These are phyloP conservation scores for Nakazawaea ernobii DNA, from an alignment of 805 yeast species.

Conservation along the genomic window DNA sequence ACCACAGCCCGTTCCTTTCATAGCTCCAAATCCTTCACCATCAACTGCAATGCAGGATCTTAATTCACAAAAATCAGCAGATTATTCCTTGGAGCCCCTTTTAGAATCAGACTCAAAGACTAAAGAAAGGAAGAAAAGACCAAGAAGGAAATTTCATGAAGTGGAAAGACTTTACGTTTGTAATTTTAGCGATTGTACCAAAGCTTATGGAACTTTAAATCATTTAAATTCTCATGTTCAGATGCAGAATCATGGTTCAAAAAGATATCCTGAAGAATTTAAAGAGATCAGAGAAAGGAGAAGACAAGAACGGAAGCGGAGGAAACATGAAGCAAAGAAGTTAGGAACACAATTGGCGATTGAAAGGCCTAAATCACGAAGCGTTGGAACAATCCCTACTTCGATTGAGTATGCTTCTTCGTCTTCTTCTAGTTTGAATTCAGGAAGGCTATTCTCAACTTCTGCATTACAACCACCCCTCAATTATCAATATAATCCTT, in stretches of 20 bases:
- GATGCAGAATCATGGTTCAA: constrained; percentile 48
- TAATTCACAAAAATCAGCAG: neutral
- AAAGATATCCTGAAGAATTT: constrained; percentile 51
- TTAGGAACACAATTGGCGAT: neutral
- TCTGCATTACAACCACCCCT: too few relatives aligned
- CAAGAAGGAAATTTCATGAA: constrained; percentile 48
- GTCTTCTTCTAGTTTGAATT: neutral
- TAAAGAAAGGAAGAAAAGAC: constrained; percentile 29
- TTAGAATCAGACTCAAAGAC: neutral
- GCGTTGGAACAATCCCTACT: neutral
- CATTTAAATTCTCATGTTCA: constrained; percentile 53
- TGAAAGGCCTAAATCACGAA: neutral
- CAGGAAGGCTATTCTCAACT: too few relatives aligned
- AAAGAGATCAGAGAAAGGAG: constrained; percentile 40
- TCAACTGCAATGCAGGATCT: too few relatives aligned
- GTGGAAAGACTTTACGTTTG: constrained; percentile 51
- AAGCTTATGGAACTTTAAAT: constrained; percentile 55
- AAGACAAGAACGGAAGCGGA: constrained; percentile 23
- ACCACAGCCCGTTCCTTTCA: neutral
- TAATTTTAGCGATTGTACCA: constrained; percentile 38
- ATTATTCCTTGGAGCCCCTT: neutral
- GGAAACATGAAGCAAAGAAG: constrained; percentile 4
- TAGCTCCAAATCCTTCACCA: neutral
- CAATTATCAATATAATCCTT: too few relatives aligned
- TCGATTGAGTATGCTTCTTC: neutral